A percentile compares a stretch with the other conserved stretches of the same genome.
Evolutionary conservation across 345 rosid species (phyloP).

Genomic region (Stellera chamaejasme): DNA sequence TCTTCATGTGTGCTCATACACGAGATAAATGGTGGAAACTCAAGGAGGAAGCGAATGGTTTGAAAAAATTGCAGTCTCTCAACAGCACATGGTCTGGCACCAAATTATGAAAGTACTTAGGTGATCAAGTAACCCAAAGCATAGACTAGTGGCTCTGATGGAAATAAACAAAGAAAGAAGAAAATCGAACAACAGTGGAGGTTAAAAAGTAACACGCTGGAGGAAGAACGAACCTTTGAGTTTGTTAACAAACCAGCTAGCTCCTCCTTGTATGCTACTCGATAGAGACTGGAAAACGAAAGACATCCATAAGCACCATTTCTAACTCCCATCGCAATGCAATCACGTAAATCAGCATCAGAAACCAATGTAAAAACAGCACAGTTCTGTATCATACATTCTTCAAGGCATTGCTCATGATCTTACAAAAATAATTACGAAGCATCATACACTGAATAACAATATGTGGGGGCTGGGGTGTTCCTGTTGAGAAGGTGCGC

Average conservation of each 20-base stretch:
- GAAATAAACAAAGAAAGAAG: too few relatives aligned
- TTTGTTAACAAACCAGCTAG: slow-evolving; percentile 92
- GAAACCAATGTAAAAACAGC: neutral
- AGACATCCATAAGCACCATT: slow-evolving; percentile 5
- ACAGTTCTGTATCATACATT: neutral
- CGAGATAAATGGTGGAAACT: too few relatives aligned
- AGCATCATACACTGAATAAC: neutral
- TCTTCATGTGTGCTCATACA: too few relatives aligned
- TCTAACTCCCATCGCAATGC: neutral
- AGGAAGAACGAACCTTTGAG: slow-evolving; percentile 54
- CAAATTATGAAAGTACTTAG: too few relatives aligned
- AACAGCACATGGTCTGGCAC: too few relatives aligned
- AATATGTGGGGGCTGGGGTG: too few relatives aligned
- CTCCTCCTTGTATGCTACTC: slow-evolving; percentile 80
- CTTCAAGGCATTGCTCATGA: neutral
- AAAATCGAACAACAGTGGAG: too few relatives aligned
- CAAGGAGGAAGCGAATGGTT: too few relatives aligned
- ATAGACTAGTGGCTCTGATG: too few relatives aligned
- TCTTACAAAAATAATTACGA: neutral
- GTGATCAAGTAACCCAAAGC: too few relatives aligned
- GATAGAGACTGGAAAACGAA: slow-evolving; percentile 49
- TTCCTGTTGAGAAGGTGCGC: too few relatives aligned
- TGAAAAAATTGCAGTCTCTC: too few relatives aligned
- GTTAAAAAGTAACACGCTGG: neutral
- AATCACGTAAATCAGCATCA: neutral